Evolutionary conservation across 805 yeast genomes (phyloP), one percentile per base, ranked within the genome.

Genomic region (Lipomyces yamanashiensis): DNA sequence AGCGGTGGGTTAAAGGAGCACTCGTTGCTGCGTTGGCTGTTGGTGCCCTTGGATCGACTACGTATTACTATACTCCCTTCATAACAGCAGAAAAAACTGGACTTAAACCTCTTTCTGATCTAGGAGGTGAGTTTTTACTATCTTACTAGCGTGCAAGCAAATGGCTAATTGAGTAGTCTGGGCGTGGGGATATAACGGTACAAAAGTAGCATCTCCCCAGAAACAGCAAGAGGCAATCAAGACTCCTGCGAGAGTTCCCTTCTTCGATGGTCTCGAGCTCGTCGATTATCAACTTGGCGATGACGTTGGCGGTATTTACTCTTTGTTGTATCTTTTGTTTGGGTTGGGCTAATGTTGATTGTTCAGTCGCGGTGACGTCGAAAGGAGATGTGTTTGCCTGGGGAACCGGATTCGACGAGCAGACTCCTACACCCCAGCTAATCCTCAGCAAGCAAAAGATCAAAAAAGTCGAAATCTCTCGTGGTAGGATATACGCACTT

Each of bases 381-480:
- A 82, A 82, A 15, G 98, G 98, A 19, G 83, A 88, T 71, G 79
- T 91, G 39, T 85, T 85, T 60, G 89, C 88, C 72, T 90, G 92
- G 89, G 85, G 86, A n/a, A 71, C 74, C 36, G 82, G 81, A 0
- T 72, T 71, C 59, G 71, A 75, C 49, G 62, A 69, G 15, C 64
- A 69, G 3, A 74, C 78, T 17, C 66, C 69, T 0, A 62, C 71
- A 3, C 81, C 82, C 2, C 61, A 71, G 53, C 61, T 72, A 23
- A 76, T 85, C 1, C 65, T 87, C 17, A 78, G 76, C 52, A 86
- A 85, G 7, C 79, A 84, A 67, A 74, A 81, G 8, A 71, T 88
- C 36, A 66, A 60, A 1, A 72, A 77, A 28, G 82, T 81, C 1
- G 77, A 79, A 54, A 74, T 84, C 47, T 85, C 92, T 12, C 84